Evolutionary conservation across 2,329 filamentous ascomycete genomes (phyloP), one percentile per base, ranked within the genome.

Genomic region (Cytospora mali): DNA sequence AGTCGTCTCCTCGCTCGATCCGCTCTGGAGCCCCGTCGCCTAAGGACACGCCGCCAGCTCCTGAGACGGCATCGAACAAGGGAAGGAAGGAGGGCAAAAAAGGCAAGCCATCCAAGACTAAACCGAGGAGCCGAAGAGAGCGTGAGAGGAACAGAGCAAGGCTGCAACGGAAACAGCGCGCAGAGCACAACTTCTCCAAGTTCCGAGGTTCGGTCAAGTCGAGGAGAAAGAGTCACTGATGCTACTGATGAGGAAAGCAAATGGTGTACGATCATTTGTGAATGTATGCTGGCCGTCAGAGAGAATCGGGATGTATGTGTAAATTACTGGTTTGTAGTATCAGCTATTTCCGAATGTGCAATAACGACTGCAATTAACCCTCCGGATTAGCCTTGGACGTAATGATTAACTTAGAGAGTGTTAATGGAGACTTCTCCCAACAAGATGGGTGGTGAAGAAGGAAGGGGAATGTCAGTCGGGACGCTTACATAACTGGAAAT

Each of bases 401-500:
- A 18, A 16, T 39, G 14, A 16, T 39, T 1, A 18, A 39, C 14
- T 6, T 39, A 16, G 35, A 16, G 29, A n/a, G n/a, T n/a, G 6
- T 6, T 33, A 33, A 9, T 29, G 27, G n/a, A n/a, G n/a, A n/a
- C n/a, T n/a, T n/a, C n/a, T n/a, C n/a, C n/a, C n/a, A n/a, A n/a
- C n/a, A n/a, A n/a, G n/a, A n/a, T 1, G 0, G 28, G 39, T 56
- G 33, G 29, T 25, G 23, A 31, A 16, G 21, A 25, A 10, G n/a
- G 51, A 18, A 27, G 46, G 51, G 4, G 21, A 33, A 23, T 14
- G 18, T 14, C 10, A 4, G 28, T 13, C 14, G 18, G 4, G 1
- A 6, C 3, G 62, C 55, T 65, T 55, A 65, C 55, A 51, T 62
- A 65, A 65, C 55, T 1, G 55, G 23, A 42, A 18, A 23, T 42